Conservation (phyloP, 768 basidiomycete genomes). For the Clathrus columnatus region DNA sequence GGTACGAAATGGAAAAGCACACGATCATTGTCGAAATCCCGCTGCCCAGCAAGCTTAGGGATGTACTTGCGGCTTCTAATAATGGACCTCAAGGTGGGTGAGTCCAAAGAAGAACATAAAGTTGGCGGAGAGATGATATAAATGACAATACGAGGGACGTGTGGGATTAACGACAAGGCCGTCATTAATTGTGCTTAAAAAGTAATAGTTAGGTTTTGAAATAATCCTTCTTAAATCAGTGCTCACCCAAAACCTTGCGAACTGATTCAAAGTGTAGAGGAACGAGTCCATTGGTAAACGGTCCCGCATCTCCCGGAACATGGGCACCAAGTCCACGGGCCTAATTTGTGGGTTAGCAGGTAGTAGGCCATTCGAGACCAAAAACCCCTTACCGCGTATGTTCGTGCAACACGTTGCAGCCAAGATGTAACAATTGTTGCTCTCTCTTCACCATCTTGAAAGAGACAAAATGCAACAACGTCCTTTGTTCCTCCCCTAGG, state of each 20-base stretch:
- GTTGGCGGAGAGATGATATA: conserved; percentile 59
- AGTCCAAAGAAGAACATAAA: conserved; percentile 49
- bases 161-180: conserved; percentile 28
- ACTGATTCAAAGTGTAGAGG: conserved; percentile 61
- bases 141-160: conserved; percentile 43
- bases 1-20: conserved; percentile 70
- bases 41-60: conserved; percentile 4
- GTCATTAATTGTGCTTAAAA: conserved; percentile 41
- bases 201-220: neutral
- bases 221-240: no score
- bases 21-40: conserved; percentile 26
- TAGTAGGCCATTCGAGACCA: conserved; percentile 3
- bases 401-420: conserved; percentile 42
- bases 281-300: conserved; percentile 49
- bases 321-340: conserved; percentile 54
- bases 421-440: conserved; percentile 45
- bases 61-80: conserved; percentile 53
- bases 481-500: conserved; percentile 69
- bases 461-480: conserved; percentile 57
- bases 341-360: conserved; percentile 28
- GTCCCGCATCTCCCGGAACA: conserved; percentile 39
- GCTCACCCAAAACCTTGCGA: conserved; percentile 55
- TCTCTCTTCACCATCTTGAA: conserved; percentile 47
- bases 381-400: conserved; percentile 46
- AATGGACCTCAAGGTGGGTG: conserved; percentile 59